Evolutionary conservation across 2,329 filamentous ascomycete genomes (phyloP).

Genomic region (Sporothrix brunneoviolacea): DNA sequence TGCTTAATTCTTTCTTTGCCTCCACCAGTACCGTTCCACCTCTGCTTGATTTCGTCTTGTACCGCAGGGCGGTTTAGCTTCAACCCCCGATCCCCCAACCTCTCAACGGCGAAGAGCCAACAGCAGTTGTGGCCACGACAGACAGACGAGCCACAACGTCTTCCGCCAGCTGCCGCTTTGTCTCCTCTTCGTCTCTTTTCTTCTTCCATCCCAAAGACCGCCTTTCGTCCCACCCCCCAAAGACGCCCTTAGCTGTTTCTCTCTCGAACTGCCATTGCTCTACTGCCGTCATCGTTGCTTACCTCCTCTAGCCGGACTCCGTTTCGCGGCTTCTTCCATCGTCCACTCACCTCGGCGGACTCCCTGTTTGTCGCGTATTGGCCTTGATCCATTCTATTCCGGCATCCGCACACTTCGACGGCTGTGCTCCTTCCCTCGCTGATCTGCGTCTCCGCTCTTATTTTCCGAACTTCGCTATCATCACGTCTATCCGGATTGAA

Average conservation of each 20-base stretch:
- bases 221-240: too few relatives aligned
- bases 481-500: too few relatives aligned
- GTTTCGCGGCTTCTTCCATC: neutral
- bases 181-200: too few relatives aligned
- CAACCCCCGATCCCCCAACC: slow-evolving; percentile 1
- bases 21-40: slow-evolving; percentile 4
- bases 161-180: too few relatives aligned
- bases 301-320: slow-evolving; percentile 6
- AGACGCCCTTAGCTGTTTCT: too few relatives aligned
- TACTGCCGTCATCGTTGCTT: slow-evolving; percentile 11
- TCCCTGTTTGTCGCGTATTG: neutral
- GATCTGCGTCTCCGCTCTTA: neutral
- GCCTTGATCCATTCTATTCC: neutral
- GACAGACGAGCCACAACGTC: neutral
- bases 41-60: neutral
- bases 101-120: neutral
- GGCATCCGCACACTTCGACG: neutral
- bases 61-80: neutral
- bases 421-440: too few relatives aligned
- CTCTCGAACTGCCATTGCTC: neutral
- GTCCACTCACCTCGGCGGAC: neutral
- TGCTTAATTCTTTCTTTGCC: neutral
- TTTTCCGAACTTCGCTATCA: too few relatives aligned
- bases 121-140: neutral
- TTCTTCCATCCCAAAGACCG: too few relatives aligned